Percentiles rank a stretch among this genome's conserved stretches.
These are phyloP conservation scores for Phoma sp. DNA, from an alignment of 2,329 filamentous ascomycete genomes.

Conservation along the genomic window DNA sequence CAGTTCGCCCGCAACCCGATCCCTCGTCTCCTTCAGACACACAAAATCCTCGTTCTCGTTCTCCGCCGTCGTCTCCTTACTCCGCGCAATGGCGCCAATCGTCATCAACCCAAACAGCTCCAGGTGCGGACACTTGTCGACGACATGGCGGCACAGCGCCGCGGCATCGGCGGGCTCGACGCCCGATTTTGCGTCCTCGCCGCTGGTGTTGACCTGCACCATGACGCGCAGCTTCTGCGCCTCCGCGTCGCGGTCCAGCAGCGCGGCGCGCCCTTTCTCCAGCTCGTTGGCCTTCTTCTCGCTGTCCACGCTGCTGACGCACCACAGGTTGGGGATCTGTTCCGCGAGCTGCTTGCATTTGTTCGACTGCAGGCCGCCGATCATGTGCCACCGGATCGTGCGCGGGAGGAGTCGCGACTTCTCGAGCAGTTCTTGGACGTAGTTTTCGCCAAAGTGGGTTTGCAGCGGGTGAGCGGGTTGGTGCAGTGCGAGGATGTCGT, in stretches of 20 bases:
- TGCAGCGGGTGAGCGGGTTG: slow-evolving; percentile 58
- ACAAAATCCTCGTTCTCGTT: slow-evolving; percentile 93
- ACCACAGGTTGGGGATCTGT: slow-evolving; percentile 86
- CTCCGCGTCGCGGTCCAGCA: slow-evolving; percentile 49
- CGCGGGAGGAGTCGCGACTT: slow-evolving; percentile 81
- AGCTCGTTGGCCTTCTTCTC: slow-evolving; percentile 85
- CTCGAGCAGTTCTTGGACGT: slow-evolving; percentile 78
- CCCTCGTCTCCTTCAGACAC: slow-evolving; percentile 69
- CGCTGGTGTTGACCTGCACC: slow-evolving; percentile 95
- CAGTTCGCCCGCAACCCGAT: slow-evolving; percentile 70
- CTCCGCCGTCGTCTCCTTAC: slow-evolving; percentile 70
- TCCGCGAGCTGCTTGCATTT: slow-evolving; percentile 87
- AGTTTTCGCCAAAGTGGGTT: slow-evolving; percentile 94
- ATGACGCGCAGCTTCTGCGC: slow-evolving; percentile 68
- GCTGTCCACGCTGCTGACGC: slow-evolving; percentile 88
- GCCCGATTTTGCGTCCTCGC: slow-evolving; percentile 84
- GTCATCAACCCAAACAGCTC: slow-evolving; percentile 89
- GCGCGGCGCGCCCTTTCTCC: slow-evolving; percentile 73
- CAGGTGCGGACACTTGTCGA: slow-evolving; percentile 73
- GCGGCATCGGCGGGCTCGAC: slow-evolving; percentile 70
- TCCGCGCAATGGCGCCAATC: slow-evolving; percentile 91
- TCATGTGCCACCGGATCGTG: slow-evolving; percentile 92
- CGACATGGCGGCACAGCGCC: slow-evolving; percentile 72
- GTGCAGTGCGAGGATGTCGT: slow-evolving; percentile 87
- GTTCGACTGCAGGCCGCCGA: slow-evolving; percentile 89